Evolutionary conservation across 1,284 basidiomycete genomes (phyloP).

Genomic region (Ustilago trichophora): DNA sequence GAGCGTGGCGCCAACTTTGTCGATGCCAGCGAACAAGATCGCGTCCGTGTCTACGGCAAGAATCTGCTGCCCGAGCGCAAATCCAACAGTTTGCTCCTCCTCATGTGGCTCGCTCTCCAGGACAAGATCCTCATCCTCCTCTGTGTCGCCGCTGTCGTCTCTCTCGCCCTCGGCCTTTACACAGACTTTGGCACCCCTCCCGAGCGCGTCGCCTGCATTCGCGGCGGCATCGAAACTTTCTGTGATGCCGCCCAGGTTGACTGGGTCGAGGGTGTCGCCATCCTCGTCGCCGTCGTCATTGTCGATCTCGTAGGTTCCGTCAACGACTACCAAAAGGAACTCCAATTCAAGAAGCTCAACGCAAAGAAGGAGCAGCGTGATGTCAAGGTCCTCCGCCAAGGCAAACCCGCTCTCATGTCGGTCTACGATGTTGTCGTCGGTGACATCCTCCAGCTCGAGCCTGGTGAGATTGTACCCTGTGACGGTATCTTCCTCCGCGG

Average conservation of each 20-base stretch:
- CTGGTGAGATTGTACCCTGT: conserved; percentile 93
- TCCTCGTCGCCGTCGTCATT: conserved; percentile 82
- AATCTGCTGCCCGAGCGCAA: conserved; percentile 82
- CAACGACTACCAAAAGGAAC: conserved; percentile 97
- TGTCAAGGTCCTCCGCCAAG: conserved; percentile 88
- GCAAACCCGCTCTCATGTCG: conserved; percentile 82
- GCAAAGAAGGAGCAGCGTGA: conserved; percentile 94
- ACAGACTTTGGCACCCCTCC: conserved; percentile 79
- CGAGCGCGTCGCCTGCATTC: conserved; percentile 69
- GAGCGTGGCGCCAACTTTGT: conserved; percentile 34
- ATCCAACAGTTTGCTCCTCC: conserved; percentile 79
- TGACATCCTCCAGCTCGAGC: conserved; percentile 88
- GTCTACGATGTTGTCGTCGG: conserved; percentile 87
- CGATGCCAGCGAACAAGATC: conserved; percentile 45
- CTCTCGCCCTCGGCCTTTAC: conserved; percentile 91
- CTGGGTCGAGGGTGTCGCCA: conserved; percentile 98
- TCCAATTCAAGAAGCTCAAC: conserved; percentile 90
- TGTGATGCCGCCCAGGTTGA: conserved; percentile 71
- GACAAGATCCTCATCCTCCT: conserved; percentile 93
- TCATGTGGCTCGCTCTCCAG: conserved; percentile 95
- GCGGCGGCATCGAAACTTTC: conserved; percentile 54
- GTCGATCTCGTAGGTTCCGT: conserved; percentile 76
- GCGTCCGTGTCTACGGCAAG: conserved; percentile 75
- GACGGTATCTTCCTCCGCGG: conserved; percentile 93
- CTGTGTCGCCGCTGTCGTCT: conserved; percentile 88